Base-by-base conservation (phyloP, 805 yeast species). In the Wickerhamiella qilinensis region DNA sequence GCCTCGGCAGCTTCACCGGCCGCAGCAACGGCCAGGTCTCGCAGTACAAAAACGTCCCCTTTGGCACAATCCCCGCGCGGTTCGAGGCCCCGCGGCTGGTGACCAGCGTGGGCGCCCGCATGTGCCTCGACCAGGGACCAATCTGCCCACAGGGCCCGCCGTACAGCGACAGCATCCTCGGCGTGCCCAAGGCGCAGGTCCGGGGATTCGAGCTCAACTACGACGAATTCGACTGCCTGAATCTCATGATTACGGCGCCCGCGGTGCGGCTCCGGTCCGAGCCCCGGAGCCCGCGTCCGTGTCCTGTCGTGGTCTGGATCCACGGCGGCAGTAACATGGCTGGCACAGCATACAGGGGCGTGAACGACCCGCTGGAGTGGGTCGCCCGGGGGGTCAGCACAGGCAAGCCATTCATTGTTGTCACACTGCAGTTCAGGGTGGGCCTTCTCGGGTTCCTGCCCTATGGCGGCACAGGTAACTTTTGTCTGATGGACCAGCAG, bases 401-500 rank as follows among this genome's bases (percentile, higher is more conserved):
- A 1, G 48, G 43, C 17, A 39, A 42, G 41, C 59, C 62, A 5
- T 41, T 58, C 19, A 52, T 64, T 25, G 53, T 58, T 33, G 63
- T 64, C 3, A 47, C 58, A 12, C 42, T 62, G 36, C 63, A 61
- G 43, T 64, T 60, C 44, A 52, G 69, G 24, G 47, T 64, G 3
- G 56, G 56, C 14, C 47, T 56, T 8, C 48, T 59, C 43, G 63
- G 72, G 32, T 55, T 64, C 57, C 58, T 55, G 57, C 67, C 41
- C 48, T 56, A 55, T 21, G 54, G 58, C 22, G 56, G 55, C 4
- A 38, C 49, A 14, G 57, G 57, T 3, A 64, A 68, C 45, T 58
- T 57, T 37, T 69, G 68, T 5, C 55, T 67, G 36, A 62, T 64
- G 61, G 75, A 70, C 49, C 75, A 67, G 49, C 51, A 63, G 36